Evolutionary conservation across 768 basidiomycete genomes (phyloP), one percentile per base, ranked within the genome.

Genomic region (Psilocybe azurescens): DNA sequence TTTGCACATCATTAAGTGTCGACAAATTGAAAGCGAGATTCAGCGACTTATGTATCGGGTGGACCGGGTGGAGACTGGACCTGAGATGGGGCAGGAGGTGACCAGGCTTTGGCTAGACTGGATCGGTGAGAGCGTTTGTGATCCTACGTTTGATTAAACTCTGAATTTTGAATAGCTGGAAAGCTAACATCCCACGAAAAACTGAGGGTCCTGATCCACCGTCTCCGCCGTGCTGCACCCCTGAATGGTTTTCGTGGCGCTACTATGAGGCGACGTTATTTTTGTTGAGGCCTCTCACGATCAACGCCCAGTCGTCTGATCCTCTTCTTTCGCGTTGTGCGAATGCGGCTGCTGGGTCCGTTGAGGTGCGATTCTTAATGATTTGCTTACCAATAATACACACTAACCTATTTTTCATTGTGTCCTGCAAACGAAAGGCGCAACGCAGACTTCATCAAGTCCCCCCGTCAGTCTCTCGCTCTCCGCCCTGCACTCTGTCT

Each of bases 21-120:
- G 59, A 29, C 59, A 60, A n/a, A 60, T 60, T 20, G 59, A 60
- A 41, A 53, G 59, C 59, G 59, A 60, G 18, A 60, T 60, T 3
- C 59, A 60, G 28, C 59, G 59, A 5, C 44, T 60, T 14, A 53
- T 60, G 39, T 60, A 60, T 29, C 59, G 59, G 11, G 59, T 60
- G 4, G 59, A 53, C 41, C 28, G 29, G 9, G 30, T 41, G 36
- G 53, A 44, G 11, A 41, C 50, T 29, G 24, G 18, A 16, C 28
- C 59, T 9, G 50, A 53, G n/a, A 54, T 60, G 33, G n/a, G n/a
- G 38, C 24, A 53, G 14, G 59, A 60, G 38, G 38, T 47, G 9
- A 38, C 24, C n/a, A 53, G 50, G 18, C 38, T 60, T 29, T 60
- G 18, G 59, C 39, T 47, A n/a, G 52, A 32, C 33, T 60, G 24